Conservation (phyloP, 352 stramenopile genomes). For the Aphanomyces stellatus region DNA sequence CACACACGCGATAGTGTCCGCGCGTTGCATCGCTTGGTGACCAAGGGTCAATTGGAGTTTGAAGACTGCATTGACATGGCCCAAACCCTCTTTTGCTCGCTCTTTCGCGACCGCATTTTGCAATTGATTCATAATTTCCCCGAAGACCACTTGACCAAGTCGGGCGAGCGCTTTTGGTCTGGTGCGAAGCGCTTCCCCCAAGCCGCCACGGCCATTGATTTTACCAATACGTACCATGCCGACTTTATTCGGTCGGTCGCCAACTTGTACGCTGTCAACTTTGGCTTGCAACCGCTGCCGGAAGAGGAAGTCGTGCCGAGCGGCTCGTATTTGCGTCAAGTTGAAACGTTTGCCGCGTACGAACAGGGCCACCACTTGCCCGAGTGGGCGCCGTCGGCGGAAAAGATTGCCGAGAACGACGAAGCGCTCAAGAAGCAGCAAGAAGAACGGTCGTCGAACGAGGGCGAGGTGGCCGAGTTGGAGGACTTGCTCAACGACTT, state of each 20-base stretch:
- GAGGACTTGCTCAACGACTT: constrained; percentile 58
- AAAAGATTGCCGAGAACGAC: constrained; percentile 68
- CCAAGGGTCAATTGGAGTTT: constrained; percentile 54
- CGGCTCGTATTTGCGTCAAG: constrained; percentile 82
- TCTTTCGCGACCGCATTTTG: constrained; percentile 85
- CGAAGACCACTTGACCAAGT: constrained; percentile 75
- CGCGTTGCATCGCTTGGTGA: constrained; percentile 36
- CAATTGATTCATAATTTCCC: constrained; percentile 81
- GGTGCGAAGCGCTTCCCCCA: constrained; percentile 78
- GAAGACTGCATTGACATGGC: constrained; percentile 63
- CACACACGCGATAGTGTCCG: not conserved
- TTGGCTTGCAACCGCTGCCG: constrained; percentile 55
- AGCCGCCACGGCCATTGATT: constrained; percentile 49
- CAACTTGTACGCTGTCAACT: constrained; percentile 75
- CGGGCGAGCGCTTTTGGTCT: constrained; percentile 77
- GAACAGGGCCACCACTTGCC: constrained; percentile 32
- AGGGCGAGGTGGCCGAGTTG: constrained; percentile 62
- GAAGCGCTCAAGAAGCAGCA: constrained; percentile 55
- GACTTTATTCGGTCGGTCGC: constrained; percentile 73
- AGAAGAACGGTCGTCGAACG: constrained; percentile 57
- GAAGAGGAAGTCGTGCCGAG: constrained; percentile 52
- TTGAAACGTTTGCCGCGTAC: constrained; percentile 50
- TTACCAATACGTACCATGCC: constrained; percentile 50
- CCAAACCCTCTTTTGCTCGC: constrained; percentile 61
- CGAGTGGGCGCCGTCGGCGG: constrained; percentile 56